Conservation (phyloP, 441 rosid genomes). For the Aleurites moluccanus region DNA sequence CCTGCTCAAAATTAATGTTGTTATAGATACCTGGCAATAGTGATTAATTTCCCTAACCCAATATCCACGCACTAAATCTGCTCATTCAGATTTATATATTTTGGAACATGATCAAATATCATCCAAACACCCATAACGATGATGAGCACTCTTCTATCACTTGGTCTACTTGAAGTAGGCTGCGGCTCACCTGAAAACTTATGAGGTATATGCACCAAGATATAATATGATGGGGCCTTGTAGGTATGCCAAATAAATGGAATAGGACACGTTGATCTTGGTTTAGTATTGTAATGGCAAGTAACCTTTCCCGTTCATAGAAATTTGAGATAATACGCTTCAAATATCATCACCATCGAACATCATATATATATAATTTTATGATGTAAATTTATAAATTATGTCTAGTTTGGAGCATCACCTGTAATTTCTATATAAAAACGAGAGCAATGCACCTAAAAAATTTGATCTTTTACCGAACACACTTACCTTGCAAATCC, state of each 20-base stretch:
- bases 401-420: background rate
- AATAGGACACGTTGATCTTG: slow-evolving; percentile 7
- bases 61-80: background rate
- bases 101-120: background rate
- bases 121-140: background rate
- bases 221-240: background rate
- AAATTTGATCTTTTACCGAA: background rate
- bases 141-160: background rate
- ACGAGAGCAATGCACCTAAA: background rate
- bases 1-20: background rate
- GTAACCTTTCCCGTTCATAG: slow-evolving; percentile 21
- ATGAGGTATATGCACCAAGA: slow-evolving; percentile 7
- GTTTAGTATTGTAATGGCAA: slow-evolving; percentile 3
- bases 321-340: slow-evolving; percentile 9
- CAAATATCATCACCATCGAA: slow-evolving; percentile 9
- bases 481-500: slow-evolving; percentile 78
- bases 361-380: slow-evolving; percentile 2
- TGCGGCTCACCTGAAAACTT: slow-evolving; percentile 16
- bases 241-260: slow-evolving; percentile 14
- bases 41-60: background rate
- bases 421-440: slow-evolving; percentile 6
- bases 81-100: background rate
- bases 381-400: slow-evolving; percentile 7
- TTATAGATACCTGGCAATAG: background rate
- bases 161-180: background rate